Evolutionary conservation across 441 rosid genomes (phyloP).

Genomic region (Dalechampia spathulata): DNA sequence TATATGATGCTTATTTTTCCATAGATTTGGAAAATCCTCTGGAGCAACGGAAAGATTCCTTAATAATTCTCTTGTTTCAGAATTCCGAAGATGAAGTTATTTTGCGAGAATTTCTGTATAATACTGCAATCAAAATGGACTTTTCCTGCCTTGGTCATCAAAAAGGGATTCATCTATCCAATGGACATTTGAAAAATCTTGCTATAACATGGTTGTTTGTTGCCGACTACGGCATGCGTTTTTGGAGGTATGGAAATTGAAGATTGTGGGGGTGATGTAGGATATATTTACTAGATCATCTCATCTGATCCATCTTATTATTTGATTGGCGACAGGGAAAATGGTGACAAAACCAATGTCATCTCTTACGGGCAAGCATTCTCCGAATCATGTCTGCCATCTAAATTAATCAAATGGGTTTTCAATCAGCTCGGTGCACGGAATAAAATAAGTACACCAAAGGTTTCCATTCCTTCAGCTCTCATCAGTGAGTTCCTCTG

Average conservation of each 20-base stretch:
- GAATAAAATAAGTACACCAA: constrained; percentile 25
- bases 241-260: constrained; percentile 37
- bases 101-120: constrained; percentile 36
- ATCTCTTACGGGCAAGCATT: constrained; percentile 37
- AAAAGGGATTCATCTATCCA: constrained; percentile 23
- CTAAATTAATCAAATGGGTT: constrained; percentile 49
- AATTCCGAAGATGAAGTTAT: constrained; percentile 43
- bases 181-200: constrained; percentile 33
- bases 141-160: constrained; percentile 38
- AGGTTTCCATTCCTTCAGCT: constrained; percentile 37
- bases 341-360: constrained; percentile 36
- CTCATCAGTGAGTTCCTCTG: constrained; percentile 53
- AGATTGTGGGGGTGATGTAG: not conserved
- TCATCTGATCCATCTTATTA: constrained; percentile 18
- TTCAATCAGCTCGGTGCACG: constrained; percentile 34
- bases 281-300: constrained; percentile 10
- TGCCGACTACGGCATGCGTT: constrained; percentile 37
- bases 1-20: not conserved
- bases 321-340: constrained; percentile 40
- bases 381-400: constrained; percentile 40
- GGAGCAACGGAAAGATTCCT: not conserved
- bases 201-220: constrained; percentile 55
- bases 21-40: not conserved
- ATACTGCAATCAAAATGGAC: constrained; percentile 42
- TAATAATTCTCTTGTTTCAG: constrained; percentile 23